phyloP scores from a whole-genome alignment of 768 basidiomycete genomes.

The Podaxis sp. region DNA sequence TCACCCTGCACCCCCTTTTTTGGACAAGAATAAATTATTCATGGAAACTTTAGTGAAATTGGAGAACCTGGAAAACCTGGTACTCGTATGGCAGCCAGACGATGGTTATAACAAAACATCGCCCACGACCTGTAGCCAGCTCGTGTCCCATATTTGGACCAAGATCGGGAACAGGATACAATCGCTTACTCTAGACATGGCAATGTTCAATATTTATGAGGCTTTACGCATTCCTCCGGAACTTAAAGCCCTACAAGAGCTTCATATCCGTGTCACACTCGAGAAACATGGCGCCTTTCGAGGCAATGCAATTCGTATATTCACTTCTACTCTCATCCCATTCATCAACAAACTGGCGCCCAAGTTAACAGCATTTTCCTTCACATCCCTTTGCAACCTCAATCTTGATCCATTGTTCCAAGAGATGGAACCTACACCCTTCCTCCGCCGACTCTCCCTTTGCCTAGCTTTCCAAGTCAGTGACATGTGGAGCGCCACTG shows the following conservation, averaged over 20 bases:
- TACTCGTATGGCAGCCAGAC: slow-evolving; percentile 1
- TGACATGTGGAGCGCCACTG: slow-evolving; percentile 1
- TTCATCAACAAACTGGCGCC: slow-evolving; percentile 4
- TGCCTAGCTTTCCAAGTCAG: slow-evolving; percentile 6
- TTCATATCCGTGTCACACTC: background rate
- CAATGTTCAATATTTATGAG: slow-evolving; percentile 4
- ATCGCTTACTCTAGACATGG: slow-evolving; percentile 2
- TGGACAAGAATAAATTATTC: background rate
- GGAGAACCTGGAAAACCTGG: background rate
- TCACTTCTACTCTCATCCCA: background rate
- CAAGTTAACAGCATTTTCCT: background rate
- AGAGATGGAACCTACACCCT: slow-evolving; percentile 2
- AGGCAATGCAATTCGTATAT: background rate
- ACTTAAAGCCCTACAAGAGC: background rate
- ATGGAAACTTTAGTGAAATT: background rate
- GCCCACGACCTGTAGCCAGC: slow-evolving; percentile 1
- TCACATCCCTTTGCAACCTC: slow-evolving; percentile 5
- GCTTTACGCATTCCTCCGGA: background rate
- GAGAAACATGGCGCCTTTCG: slow-evolving; percentile 8
- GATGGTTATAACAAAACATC: slow-evolving; percentile 6
- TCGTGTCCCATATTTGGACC: background rate
- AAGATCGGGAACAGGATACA: background rate
- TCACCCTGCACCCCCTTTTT: background rate
- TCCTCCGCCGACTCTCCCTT: slow-evolving; percentile 1
- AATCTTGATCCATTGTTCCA: background rate